Percentiles rank a stretch among this genome's conserved stretches.
Evolutionary conservation across 1,139 yeast genomes (phyloP).

Genomic region (Zhuliangozyma parablackwelliae): DNA sequence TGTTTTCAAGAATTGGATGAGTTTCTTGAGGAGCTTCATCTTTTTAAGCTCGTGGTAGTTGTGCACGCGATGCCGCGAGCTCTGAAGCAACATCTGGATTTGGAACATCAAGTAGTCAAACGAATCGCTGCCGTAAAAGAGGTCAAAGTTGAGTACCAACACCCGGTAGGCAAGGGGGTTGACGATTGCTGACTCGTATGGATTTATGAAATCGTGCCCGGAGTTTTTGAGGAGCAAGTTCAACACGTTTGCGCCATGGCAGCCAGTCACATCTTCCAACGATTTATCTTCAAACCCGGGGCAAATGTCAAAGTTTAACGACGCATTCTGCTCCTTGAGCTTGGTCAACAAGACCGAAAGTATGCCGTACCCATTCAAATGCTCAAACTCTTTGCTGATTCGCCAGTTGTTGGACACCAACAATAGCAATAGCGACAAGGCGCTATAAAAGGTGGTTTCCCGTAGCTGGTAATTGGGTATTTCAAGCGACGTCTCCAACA

Average conservation of each 20-base stretch:
- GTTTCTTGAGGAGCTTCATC: constrained; percentile 49
- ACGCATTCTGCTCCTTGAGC: constrained; percentile 22
- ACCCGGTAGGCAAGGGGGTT: constrained; percentile 27
- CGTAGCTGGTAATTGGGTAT: constrained; percentile 8
- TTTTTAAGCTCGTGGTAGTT: constrained; percentile 49
- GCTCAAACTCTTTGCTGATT: constrained; percentile 38
- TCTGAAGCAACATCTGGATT: constrained; percentile 48
- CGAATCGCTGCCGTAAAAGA: constrained; percentile 35
- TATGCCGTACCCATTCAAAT: constrained; percentile 38
- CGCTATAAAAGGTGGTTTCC: constrained; percentile 19
- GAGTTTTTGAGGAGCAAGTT: constrained; percentile 19
- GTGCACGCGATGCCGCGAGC: constrained; percentile 44
- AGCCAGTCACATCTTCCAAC: constrained; percentile 5
- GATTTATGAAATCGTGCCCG: constrained; percentile 23
- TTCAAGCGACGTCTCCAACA: constrained; percentile 26
- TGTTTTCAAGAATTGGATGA: constrained; percentile 49
- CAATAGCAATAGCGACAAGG: constrained; percentile 23
- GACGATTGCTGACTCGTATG: constrained; percentile 26
- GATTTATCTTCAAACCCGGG: constrained; percentile 5
- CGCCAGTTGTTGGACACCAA: constrained; percentile 35
- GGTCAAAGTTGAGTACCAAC: constrained; percentile 31
- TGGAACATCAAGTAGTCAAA: constrained; percentile 53
- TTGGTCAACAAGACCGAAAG: constrained; percentile 28
- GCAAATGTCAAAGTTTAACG: constrained; percentile 14
- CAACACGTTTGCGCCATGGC: constrained; percentile 11